A percentile compares a stretch with the other conserved stretches of the same genome.
These are phyloP conservation scores for Dipsacomyces acuminosporus DNA, from an alignment of 371 early-diverging fungal genomes.

Conservation along the genomic window DNA sequence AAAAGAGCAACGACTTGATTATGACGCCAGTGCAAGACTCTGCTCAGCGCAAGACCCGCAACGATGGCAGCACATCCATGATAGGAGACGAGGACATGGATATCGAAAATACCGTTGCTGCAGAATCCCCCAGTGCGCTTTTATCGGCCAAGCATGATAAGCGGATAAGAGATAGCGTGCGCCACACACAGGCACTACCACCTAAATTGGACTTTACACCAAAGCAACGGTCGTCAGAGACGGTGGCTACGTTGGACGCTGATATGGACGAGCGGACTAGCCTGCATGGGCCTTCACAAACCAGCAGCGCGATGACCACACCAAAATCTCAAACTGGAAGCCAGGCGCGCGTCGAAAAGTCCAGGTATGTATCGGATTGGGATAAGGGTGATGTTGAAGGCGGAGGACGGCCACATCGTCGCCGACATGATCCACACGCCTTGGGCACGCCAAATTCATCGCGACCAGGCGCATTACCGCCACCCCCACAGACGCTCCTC, in stretches of 20 bases:
- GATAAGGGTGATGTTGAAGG: slow-evolving; percentile 32
- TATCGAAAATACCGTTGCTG: slow-evolving; percentile 13
- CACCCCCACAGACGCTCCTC: slow-evolving; percentile 35
- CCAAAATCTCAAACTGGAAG: slow-evolving; percentile 28
- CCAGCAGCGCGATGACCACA: slow-evolving; percentile 17
- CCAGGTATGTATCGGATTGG: slow-evolving; percentile 22
- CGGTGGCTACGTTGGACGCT: too few species aligned
- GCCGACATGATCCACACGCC: slow-evolving; percentile 13
- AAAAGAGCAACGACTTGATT: slow-evolving; percentile 7
- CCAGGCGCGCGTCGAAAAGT: neutral
- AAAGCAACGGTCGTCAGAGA: neutral
- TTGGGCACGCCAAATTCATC: slow-evolving; percentile 16
- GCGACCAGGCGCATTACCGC: slow-evolving; percentile 1
- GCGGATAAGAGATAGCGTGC: slow-evolving; percentile 8
- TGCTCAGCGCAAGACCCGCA: neutral
- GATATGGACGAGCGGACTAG: neutral
- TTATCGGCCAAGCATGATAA: slow-evolving; percentile 29
- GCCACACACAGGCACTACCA: slow-evolving; percentile 13
- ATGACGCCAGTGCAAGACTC: too few species aligned
- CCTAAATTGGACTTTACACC: slow-evolving; percentile 8
- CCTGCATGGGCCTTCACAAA: neutral
- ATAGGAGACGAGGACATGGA: slow-evolving; percentile 18
- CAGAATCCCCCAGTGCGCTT: slow-evolving; percentile 28
- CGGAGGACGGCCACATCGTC: slow-evolving; percentile 36
- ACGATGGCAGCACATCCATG: neutral